Conservation (phyloP, 176 grass and related monocot species). For the Melocanna baccifera region DNA sequence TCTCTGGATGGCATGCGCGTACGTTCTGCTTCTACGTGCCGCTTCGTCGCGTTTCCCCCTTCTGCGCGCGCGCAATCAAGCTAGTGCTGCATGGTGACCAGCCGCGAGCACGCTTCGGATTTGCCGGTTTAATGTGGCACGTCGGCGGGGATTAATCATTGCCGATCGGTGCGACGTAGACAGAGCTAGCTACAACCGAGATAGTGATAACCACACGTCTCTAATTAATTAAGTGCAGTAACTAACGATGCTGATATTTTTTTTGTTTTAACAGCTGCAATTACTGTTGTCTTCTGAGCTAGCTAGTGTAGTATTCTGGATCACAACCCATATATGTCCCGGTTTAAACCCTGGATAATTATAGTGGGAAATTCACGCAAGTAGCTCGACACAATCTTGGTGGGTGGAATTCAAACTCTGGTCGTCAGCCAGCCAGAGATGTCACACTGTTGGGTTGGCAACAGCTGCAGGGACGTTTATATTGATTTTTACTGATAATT, state of each 20-base stretch:
- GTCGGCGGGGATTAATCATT: background rate
- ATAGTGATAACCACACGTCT: constrained; percentile 10
- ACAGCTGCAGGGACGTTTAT: too few species aligned
- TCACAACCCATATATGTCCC: background rate
- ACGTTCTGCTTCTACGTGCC: background rate
- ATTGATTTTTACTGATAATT: too few species aligned
- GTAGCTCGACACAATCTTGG: background rate
- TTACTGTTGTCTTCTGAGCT: background rate
- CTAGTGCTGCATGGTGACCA: constrained; percentile 21
- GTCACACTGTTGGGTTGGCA: background rate
- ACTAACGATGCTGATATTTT: background rate
- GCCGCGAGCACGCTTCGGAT: constrained; percentile 1
- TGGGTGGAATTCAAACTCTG: background rate
- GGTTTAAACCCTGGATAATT: background rate
- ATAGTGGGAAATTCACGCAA: background rate
- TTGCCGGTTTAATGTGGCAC: background rate
- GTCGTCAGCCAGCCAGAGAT: background rate
- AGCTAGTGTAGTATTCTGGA: background rate
- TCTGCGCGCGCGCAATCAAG: background rate
- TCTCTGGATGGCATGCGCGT: background rate
- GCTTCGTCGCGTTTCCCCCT: background rate
- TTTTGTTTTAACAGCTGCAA: background rate
- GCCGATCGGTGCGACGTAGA: constrained; percentile 3
- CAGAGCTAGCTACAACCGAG: background rate
- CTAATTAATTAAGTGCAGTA: background rate